Percentiles rank a stretch among this genome's conserved stretches.
These are phyloP conservation scores for Aspergillus pseudoviridinutans DNA, from an alignment of 2,329 filamentous ascomycete genomes.

Conservation along the genomic window DNA sequence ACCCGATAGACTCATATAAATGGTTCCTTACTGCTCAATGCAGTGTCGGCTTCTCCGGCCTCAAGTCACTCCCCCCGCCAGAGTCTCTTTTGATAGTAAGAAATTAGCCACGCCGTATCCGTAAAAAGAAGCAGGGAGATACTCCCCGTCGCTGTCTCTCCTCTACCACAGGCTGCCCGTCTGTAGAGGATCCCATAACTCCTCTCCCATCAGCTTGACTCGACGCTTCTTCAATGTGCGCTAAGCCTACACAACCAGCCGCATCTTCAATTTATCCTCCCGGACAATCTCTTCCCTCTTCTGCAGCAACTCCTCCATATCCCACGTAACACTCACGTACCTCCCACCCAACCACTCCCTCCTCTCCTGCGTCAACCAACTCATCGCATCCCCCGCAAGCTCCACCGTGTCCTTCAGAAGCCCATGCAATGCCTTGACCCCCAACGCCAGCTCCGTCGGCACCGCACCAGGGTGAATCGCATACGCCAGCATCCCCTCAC, in stretches of 20 bases:
- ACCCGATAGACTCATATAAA: background rate
- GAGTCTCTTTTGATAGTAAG: constrained; percentile 23
- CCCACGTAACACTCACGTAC: constrained; percentile 20
- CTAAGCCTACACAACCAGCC: background rate
- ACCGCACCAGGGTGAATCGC: constrained; percentile 11
- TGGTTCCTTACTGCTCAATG: background rate
- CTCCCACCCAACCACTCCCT: constrained; percentile 24
- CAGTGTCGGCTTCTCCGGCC: background rate
- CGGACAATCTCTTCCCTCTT: constrained; percentile 21
- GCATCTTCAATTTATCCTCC: constrained; percentile 20
- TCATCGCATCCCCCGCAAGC: constrained; percentile 21
- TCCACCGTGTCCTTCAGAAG: constrained; percentile 6
- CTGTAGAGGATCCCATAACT: constrained; percentile 40
- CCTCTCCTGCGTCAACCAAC: constrained; percentile 19
- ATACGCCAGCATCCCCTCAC: constrained; percentile 10
- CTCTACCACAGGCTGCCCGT: constrained; percentile 48
- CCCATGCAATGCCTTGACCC: background rate
- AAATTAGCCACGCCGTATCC: constrained; percentile 65
- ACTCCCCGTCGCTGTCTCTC: constrained; percentile 33
- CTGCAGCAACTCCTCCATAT: constrained; percentile 19
- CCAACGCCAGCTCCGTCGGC: constrained; percentile 8
- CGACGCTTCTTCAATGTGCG: background rate
- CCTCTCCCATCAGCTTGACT: constrained; percentile 29
- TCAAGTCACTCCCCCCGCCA: constrained; percentile 11
- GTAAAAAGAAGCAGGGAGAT: constrained; percentile 60